A percentile compares a stretch with the other conserved stretches of the same genome.
These are phyloP conservation scores for Serendipita sp. DNA, from an alignment of 768 basidiomycete species.

Conservation along the genomic window DNA sequence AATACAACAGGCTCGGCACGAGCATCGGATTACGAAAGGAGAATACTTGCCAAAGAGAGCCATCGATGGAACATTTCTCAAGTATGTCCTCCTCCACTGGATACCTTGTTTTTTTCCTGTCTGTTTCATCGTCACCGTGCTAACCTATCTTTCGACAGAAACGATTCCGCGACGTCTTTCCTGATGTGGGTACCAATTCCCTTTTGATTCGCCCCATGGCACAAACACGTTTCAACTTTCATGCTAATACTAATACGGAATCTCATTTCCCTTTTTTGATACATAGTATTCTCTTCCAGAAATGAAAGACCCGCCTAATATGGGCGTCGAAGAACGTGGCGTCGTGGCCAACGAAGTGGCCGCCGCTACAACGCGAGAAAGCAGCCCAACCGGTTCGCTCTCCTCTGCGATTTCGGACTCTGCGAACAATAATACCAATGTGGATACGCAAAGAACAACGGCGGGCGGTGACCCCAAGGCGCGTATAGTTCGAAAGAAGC, in stretches of 20 bases:
- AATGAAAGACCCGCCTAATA: conserved; percentile 73
- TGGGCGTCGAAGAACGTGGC: conserved; percentile 69
- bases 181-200: conserved; percentile 45
- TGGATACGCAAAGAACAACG: conserved; percentile 15
- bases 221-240: too few species aligned
- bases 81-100: too few species aligned
- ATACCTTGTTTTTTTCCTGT: too few species aligned
- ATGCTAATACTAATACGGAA: not conserved
- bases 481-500: conserved; percentile 15
- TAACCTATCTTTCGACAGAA: conserved; percentile 15
- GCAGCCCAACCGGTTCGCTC: conserved; percentile 11
- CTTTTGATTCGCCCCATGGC: too few species aligned
- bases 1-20: conserved; percentile 80
- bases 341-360: conserved; percentile 21
- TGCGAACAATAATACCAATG: not conserved
- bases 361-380: conserved; percentile 13
- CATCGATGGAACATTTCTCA: conserved; percentile 77
- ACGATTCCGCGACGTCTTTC: conserved; percentile 76
- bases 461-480: conserved; percentile 5
- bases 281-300: conserved; percentile 51
- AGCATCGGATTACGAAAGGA: conserved; percentile 65
- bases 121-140: too few species aligned
- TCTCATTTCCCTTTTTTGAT: conserved; percentile 8
- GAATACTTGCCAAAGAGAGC: conserved; percentile 54
- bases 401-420: not conserved